phyloP scores from a whole-genome alignment of 2,329 filamentous ascomycete genomes.

The Calonectria montana region DNA sequence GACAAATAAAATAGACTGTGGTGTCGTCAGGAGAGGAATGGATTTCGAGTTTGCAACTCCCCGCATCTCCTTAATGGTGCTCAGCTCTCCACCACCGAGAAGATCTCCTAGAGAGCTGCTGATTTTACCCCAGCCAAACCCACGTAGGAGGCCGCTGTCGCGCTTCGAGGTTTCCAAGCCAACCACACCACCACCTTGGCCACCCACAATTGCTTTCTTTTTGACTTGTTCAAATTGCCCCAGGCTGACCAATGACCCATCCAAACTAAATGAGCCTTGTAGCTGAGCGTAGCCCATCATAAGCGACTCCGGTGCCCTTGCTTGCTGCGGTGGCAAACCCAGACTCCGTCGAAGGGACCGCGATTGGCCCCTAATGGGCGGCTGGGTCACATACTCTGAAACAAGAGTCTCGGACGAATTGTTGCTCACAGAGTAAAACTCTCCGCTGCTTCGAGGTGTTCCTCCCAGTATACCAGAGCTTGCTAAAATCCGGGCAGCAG shows the following conservation, averaged over 20 bases:
- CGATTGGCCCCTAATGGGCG: conserved; percentile 44
- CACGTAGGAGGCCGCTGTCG: conserved; percentile 82
- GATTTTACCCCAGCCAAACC: conserved; percentile 89
- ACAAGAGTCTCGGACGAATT: conserved; percentile 93
- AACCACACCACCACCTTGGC: conserved; percentile 87
- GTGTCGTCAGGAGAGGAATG: conserved; percentile 91
- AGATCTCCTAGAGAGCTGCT: conserved; percentile 90
- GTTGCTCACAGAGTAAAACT: conserved; percentile 96
- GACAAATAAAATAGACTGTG: conserved; percentile 95
- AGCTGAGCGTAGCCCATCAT: conserved; percentile 99
- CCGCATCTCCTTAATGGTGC: conserved; percentile 96
- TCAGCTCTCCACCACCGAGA: conserved; percentile 86
- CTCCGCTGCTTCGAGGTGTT: conserved; percentile 90
- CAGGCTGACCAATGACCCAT: conserved; percentile 90
- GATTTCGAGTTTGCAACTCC: conserved; percentile 86
- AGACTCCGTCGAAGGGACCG: conserved; percentile 60
- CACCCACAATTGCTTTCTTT: conserved; percentile 88
- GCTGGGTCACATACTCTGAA: conserved; percentile 83
- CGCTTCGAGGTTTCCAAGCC: conserved; percentile 80
- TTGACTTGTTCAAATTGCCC: conserved; percentile 96
- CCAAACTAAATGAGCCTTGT: conserved; percentile 89
- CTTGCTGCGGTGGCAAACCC: conserved; percentile 55
- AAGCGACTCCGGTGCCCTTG: conserved; percentile 76
- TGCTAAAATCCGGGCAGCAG: conserved; percentile 78
- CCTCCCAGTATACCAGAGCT: conserved; percentile 78